Evolutionary conservation across 1,139 yeast species (phyloP), one percentile per base, ranked within the genome.

Genomic region (Scheffersomyces stambukii): DNA sequence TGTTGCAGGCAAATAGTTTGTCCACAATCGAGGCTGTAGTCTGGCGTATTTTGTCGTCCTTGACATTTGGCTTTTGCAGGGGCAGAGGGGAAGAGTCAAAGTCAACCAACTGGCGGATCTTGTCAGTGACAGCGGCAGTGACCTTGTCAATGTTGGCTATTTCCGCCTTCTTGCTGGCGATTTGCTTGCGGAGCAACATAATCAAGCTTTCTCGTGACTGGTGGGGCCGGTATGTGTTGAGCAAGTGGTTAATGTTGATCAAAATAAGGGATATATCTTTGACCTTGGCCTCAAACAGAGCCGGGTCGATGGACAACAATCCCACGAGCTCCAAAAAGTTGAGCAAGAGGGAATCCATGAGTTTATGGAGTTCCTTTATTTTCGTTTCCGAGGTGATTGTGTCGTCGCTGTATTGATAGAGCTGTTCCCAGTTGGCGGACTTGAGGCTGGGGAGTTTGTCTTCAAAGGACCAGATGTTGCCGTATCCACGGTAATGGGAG

Each of bases 171-270:
- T 78, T 78, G 24, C 60, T 53, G 27, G 69, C 77, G 16, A 81
- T 67, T 45, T 79, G 82, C 30, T 76, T 78, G 45, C 74, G 77
- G 52, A 86, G 60, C 32, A 83, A 59, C 69, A 80, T 65, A 27
- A 83, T 80, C 41, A 86, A 67, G 36, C 86, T 78, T 45, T 86
- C 95, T 25, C 95, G 65, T 6, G 89, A 79, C 49, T 86, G 96
- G 52, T 86, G 95, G 0, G 95, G 95, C 33, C 95, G 64, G 54
- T 85, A 86, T 31, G 85, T 85, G 52, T 86, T 86, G 36, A 86
- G 58, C 31, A 86, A 57, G 50, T 86, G 95, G 50, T 85, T 94
- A 41, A 85, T 80, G 49, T 86, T 86, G 48, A 86, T 80, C 33
- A 86, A 58, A n/a, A 85, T 71, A 12, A 80, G 66, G 33, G 88